Evolutionary conservation across 1,139 yeast species (phyloP).

Genomic region (Kurtzmaniella quercitrusa): DNA sequence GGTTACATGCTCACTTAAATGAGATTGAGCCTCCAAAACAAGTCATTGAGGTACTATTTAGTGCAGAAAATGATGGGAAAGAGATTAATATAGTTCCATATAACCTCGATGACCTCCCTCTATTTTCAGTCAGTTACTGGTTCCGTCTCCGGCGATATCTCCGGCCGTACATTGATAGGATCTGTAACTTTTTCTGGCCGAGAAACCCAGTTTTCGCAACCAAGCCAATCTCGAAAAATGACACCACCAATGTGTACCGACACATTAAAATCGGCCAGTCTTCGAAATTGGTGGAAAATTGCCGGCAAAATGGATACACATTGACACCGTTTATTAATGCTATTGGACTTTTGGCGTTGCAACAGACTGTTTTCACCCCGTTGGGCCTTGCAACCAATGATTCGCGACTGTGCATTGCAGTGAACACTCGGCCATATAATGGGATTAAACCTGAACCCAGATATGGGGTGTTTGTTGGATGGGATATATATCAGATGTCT

Average conservation of each 20-base stretch:
- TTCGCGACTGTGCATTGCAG: conserved; percentile 14
- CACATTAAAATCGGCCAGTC: conserved; percentile 12
- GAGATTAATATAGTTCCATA: not conserved
- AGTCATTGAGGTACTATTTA: not conserved
- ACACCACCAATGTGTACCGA: conserved; percentile 1
- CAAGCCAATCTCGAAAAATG: not conserved
- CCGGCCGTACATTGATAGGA: not conserved
- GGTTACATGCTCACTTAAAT: conserved; percentile 15
- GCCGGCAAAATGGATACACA: conserved; percentile 17
- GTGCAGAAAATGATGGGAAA: not conserved
- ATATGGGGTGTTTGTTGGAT: conserved; percentile 6
- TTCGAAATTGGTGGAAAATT: conserved; percentile 10
- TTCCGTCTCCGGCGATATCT: not conserved
- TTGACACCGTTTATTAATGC: conserved; percentile 24
- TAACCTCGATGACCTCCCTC: not conserved
- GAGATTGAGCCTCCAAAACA: not conserved
- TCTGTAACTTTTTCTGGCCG: not conserved
- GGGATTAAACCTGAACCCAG: not conserved
- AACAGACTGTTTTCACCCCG: conserved; percentile 15
- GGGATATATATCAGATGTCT: conserved; percentile 1
- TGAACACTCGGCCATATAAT: conserved; percentile 24
- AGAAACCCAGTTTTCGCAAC: not conserved
- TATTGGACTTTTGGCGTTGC: conserved; percentile 17
- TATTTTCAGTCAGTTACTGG: not conserved
- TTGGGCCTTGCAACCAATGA: conserved; percentile 8